These are phyloP conservation scores for Sedum album DNA, from an alignment of 164 flowering plant genomes.

Conservation along the genomic window DNA sequence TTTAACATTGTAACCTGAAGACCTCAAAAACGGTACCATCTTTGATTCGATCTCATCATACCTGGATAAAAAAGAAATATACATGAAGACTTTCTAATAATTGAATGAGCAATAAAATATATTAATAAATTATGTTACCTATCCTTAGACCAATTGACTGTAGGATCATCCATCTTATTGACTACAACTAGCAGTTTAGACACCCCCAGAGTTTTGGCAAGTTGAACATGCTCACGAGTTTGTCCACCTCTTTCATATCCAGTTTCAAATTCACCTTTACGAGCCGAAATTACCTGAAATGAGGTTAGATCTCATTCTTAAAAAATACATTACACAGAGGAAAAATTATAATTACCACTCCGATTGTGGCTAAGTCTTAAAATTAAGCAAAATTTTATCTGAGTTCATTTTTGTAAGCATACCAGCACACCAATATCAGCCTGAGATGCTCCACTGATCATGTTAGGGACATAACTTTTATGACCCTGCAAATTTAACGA, in stretches of 20 bases:
- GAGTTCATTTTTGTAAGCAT: slow-evolving; percentile 12
- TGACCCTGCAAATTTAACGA: slow-evolving; percentile 61
- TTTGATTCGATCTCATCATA: slow-evolving; percentile 87
- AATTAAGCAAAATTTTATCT: not conserved
- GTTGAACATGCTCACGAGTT: slow-evolving; percentile 98
- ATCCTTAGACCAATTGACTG: slow-evolving; percentile 89
- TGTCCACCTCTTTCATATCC: slow-evolving; percentile 99
- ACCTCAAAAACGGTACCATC: slow-evolving; percentile 73
- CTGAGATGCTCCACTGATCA: slow-evolving; percentile 99
- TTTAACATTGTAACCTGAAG: slow-evolving; percentile 92
- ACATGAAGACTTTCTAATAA: not conserved
- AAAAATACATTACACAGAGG: not conserved
- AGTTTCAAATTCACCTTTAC: slow-evolving; percentile 99
- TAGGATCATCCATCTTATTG: slow-evolving; percentile 98
- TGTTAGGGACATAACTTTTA: slow-evolving; percentile 98
- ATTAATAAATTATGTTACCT: slow-evolving; percentile 34
- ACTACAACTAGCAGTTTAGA: slow-evolving; percentile 88
- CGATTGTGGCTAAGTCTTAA: not conserved
- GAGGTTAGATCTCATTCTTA: not conserved
- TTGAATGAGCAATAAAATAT: not conserved
- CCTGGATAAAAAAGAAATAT: slow-evolving; percentile 26
- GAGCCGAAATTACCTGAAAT: slow-evolving; percentile 88
- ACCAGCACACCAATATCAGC: slow-evolving; percentile 98
- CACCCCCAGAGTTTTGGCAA: slow-evolving; percentile 97
- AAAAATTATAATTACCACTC: not conserved